Percentiles rank a stretch among this genome's conserved stretches.
These are phyloP conservation scores for Xanthoconium purpureum DNA, from an alignment of 768 basidiomycete species.

Conservation along the genomic window DNA sequence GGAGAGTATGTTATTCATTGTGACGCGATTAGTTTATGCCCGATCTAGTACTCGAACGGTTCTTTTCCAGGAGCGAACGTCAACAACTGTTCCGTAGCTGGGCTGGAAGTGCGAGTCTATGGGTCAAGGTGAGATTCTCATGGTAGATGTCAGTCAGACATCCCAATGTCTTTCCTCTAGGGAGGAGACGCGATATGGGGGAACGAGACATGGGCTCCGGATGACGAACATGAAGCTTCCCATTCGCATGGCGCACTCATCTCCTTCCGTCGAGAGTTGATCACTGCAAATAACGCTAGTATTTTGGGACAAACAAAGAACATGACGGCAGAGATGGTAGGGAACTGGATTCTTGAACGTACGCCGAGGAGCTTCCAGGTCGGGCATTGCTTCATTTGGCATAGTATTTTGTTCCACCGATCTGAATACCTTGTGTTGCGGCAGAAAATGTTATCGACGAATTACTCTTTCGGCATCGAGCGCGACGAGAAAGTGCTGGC, in stretches of 20 bases:
- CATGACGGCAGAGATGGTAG: constrained; percentile 76
- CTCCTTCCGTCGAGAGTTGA: constrained; percentile 56
- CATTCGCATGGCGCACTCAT: constrained; percentile 82
- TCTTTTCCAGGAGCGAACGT: constrained; percentile 89
- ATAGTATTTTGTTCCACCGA: neutral
- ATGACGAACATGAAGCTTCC: constrained; percentile 54
- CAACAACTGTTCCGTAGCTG: constrained; percentile 89
- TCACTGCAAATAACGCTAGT: constrained; percentile 1
- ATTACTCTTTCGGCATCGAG: constrained; percentile 91
- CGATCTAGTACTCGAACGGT: constrained; percentile 67
- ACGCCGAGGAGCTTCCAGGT: constrained; percentile 84
- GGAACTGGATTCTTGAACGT: constrained; percentile 76
- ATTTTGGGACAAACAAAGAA: constrained; percentile 41
- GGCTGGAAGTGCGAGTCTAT: constrained; percentile 92
- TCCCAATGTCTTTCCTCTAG: constrained; percentile 34
- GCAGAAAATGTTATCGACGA: constrained; percentile 72
- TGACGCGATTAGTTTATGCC: neutral
- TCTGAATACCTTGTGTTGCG: neutral
- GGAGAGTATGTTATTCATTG: neutral
- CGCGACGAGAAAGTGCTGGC: constrained; percentile 60
- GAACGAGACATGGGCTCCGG: constrained; percentile 68
- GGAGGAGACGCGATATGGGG: constrained; percentile 88
- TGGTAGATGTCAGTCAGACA: too few relatives aligned
- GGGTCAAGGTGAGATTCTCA: constrained; percentile 74
- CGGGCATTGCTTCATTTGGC: constrained; percentile 12